A percentile compares a stretch with the other conserved stretches of the same genome.
These are phyloP conservation scores for Kitagawia praeruptora DNA, from an alignment of 129 eudicot genomes.

Conservation along the genomic window DNA sequence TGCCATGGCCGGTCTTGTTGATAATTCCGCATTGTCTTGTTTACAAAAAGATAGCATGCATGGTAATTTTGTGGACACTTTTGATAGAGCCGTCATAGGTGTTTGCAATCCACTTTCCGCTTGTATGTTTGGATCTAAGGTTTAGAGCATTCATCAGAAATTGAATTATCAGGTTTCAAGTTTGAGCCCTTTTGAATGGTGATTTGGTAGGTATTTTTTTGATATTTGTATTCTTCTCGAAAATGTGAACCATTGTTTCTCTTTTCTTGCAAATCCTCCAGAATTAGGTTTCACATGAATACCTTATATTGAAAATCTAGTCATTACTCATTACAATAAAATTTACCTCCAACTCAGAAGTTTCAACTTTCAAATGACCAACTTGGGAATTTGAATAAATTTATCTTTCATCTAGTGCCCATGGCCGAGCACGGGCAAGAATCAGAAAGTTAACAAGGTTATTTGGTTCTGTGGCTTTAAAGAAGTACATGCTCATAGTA, in stretches of 20 bases:
- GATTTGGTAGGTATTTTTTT: neutral
- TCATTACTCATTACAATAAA: no score
- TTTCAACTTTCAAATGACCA: no score
- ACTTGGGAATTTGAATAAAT: no score
- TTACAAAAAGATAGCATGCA: neutral
- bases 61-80: neutral
- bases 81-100: neutral
- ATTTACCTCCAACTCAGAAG: neutral
- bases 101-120: neutral
- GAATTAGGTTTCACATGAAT: no score
- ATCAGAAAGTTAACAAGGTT: no score
- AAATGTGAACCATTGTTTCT: neutral
- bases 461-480: no score
- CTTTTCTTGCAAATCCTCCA: no score
- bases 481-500: no score
- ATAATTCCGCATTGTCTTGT: neutral
- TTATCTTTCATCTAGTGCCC: constrained; percentile 21
- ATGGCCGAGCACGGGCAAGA: neutral
- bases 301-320: no score
- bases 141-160: neutral
- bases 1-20: neutral
- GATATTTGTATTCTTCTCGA: no score
- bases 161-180: neutral
- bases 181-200: neutral
- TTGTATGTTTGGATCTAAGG: neutral